Evolutionary conservation across 2,329 filamentous ascomycete genomes (phyloP).

Genomic region (Paramyrothecium roridum): DNA sequence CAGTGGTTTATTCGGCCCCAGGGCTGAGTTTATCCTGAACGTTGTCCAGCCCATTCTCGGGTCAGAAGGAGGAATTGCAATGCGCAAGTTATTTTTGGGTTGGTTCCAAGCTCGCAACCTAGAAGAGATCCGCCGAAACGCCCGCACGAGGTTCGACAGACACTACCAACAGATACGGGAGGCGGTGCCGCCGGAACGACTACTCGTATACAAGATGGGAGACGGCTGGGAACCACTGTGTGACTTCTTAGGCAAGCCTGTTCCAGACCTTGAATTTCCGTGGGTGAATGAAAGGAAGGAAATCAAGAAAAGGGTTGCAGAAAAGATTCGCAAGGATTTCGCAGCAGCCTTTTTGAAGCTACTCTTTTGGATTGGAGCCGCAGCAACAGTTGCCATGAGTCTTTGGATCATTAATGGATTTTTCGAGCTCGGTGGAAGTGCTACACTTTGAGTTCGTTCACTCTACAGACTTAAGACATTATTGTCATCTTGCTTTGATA

Average conservation of each 20-base stretch:
- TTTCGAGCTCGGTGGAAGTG: too few relatives aligned
- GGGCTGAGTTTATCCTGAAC: conserved; percentile 11
- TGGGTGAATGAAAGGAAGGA: conserved; percentile 25
- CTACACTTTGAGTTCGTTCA: too few relatives aligned
- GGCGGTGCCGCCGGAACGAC: conserved; percentile 15
- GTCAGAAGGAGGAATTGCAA: conserved; percentile 16
- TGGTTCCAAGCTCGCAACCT: conserved; percentile 18
- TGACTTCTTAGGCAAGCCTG: conserved; percentile 26
- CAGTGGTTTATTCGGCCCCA: conserved; percentile 16
- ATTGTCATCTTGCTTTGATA: too few relatives aligned
- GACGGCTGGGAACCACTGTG: conserved; percentile 35
- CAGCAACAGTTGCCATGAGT: too few relatives aligned
- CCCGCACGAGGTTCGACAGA: conserved; percentile 19
- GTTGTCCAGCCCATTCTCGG: conserved; percentile 27
- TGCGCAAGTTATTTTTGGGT: conserved; percentile 22
- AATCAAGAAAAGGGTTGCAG: conserved; percentile 7
- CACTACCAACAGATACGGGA: conserved; percentile 24
- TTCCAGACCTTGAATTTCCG: conserved; percentile 27
- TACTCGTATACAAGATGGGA: conserved; percentile 26
- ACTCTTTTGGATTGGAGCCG: too few relatives aligned
- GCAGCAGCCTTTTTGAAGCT: too few relatives aligned
- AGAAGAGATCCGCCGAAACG: conserved; percentile 16
- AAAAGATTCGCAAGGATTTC: conserved; percentile 8
- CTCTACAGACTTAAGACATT: too few relatives aligned
- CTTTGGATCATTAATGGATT: too few relatives aligned